Evolutionary conservation across 169 alveolate genomes (phyloP), one percentile per base, ranked within the genome.

Genomic region (Plasmodium falciparum): DNA sequence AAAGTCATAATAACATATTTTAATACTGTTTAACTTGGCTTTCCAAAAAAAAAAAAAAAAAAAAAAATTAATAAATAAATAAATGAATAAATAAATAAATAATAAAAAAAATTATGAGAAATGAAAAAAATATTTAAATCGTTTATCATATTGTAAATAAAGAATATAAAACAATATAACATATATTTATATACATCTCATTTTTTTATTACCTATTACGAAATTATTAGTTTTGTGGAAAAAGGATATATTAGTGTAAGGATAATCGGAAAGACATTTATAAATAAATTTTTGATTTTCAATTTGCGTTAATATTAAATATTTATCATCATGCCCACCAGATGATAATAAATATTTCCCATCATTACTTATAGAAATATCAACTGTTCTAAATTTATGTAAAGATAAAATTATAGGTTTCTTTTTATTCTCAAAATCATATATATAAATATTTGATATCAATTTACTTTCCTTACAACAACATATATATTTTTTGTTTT

Each of bases 401-500:
- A 83, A 50, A n/a, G 75, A 61, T 50, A 83, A 45, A 47, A 45
- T 24, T 11, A 83, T 83, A 5, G 83, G 49, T 11, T 67, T 66
- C 7, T 26, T 72, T 61, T 83, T 59, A 43, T 83, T 52, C 13
- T 83, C 76, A 83, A 83, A 83, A 33, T 83, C 80, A 20, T 29
- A 67, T 4, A 83, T 83, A 83, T 58, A 83, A 69, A 83, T 83
- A 50, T 69, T 56, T 4, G 91, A 83, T 22, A 69, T 20, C 24
- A 83, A n/a, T 67, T 83, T 83, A 69, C 83, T 83, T 29, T 83
- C 91, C 24, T 83, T 83, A 58, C 91, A 83, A 47, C 91, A 83
- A 43, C 85, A 83, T 29, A 83, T 83, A 58, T 83, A 83, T 54
- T 83, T 83, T 7, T 83, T 43, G 15, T 39, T 73, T 8, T 17